These are phyloP conservation scores for Ophiosphaerella korrae DNA, from an alignment of 2,329 filamentous ascomycete species.

Conservation along the genomic window DNA sequence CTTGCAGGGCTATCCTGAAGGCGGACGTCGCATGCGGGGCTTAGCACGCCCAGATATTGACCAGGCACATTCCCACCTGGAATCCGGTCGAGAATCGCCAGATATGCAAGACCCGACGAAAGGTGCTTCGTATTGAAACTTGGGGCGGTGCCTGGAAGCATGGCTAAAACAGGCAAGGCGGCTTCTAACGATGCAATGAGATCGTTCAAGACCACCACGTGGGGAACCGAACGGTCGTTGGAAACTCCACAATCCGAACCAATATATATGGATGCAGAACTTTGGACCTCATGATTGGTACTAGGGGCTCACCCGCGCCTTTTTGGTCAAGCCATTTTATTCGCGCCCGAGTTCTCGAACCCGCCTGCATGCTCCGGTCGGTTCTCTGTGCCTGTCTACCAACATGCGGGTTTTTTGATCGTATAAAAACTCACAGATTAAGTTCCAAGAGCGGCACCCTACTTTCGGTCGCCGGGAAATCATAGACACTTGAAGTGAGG, in stretches of 20 bases:
- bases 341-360: background rate
- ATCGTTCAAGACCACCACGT: conserved; percentile 25
- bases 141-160: conserved; percentile 13
- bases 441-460: background rate
- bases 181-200: conserved; percentile 23
- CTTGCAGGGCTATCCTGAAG: conserved; percentile 15
- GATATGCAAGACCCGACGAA: too few species aligned
- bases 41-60: conserved; percentile 14
- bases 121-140: conserved; percentile 14
- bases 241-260: conserved; percentile 2
- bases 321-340: background rate
- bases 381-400: background rate
- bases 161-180: conserved; percentile 12
- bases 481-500: background rate
- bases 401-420: too few species aligned
- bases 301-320: background rate
- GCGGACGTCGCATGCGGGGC: conserved; percentile 14
- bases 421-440: too few species aligned
- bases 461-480: conserved; percentile 1
- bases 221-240: conserved; percentile 20
- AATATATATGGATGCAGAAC: background rate
- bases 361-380: too few species aligned
- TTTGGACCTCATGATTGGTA: too few species aligned
- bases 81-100: background rate
- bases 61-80: background rate